Conservation (phyloP, 176 grass and related monocot genomes). For the Puya raimondii region DNA sequence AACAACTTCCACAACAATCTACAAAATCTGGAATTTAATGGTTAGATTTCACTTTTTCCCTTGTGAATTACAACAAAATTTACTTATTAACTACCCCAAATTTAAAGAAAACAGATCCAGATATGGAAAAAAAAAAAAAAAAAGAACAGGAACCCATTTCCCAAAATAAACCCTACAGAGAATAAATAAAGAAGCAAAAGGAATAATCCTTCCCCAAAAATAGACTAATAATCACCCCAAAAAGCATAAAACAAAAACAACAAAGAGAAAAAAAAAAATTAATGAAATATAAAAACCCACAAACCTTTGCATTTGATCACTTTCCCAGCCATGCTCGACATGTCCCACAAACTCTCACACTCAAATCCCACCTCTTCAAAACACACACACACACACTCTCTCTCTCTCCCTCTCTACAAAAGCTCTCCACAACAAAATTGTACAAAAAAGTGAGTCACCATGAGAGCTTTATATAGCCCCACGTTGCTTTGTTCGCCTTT, state of each 20-base stretch:
- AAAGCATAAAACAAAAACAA: neutral
- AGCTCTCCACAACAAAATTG: neutral
- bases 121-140: too few relatives aligned
- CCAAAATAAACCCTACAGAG: too few relatives aligned
- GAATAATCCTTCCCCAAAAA: neutral
- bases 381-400: neutral
- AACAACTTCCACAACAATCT: too few relatives aligned
- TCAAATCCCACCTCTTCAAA: neutral
- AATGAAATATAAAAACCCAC: neutral
- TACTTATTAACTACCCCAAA: too few relatives aligned
- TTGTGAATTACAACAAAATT: too few relatives aligned
- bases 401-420: neutral
- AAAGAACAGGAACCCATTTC: too few relatives aligned
- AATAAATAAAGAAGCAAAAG: too few relatives aligned
- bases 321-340: slow-evolving; percentile 53
- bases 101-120: too few relatives aligned
- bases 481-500: neutral
- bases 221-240: neutral
- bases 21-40: too few relatives aligned
- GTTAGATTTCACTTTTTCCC: too few relatives aligned
- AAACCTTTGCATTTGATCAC: slow-evolving; percentile 85
- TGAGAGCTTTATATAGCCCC: neutral
- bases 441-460: neutral
- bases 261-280: neutral
- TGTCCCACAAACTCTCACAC: neutral